Base-by-base conservation (phyloP, 176 grass and related monocot species). In the Triticum monococcum region DNA sequence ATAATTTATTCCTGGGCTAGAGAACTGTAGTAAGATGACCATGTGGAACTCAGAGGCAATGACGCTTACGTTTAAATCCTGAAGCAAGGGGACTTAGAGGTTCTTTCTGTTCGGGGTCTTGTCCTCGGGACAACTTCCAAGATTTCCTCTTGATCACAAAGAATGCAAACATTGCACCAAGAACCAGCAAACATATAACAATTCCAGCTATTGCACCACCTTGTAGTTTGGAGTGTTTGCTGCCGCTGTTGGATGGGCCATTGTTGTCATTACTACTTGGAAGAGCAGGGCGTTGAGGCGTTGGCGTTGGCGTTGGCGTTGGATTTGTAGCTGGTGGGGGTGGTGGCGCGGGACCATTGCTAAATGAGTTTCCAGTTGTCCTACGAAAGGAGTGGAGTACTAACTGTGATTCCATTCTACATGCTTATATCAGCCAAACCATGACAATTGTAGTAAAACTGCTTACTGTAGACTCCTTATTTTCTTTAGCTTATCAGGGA, bases 181-280 rank as follows among this genome's bases (percentile, higher is more conserved):
- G 22, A 36, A 86, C 79, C n/a, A 99, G 67, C 30, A 99, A 84
- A 91, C 92, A 94, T 91, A 94, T 79, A 63, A 94, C 82, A 86
- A 96, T 99, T 89, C 92, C 97, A 83, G 92, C 94, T 86, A 96
- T 46, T 32, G 81, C 90, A 67, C 97, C 94, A 83, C 90, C 94
- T 71, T 84, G 75, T 56, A 92, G 85, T 78, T 92, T 95, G 8
- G 88, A 89, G 24, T 83, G 89, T 86, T 90, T 86, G 23, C 81
- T 70, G 17, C 77, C 66, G 75, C 50, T 59, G 56, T 60, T 7
- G 3, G 86, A 79, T 61, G 52, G 87, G 10, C 1, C 80, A 16
- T 75, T 73, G 60, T 78, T 90, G 33, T 38, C 61, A 40, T 75
- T 85, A 41, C 26, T 50, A 64, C 70, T 81, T 64, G 86, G 84